Conservation (phyloP, 1,284 basidiomycete species). For the Wolfiporia cocos region DNA sequence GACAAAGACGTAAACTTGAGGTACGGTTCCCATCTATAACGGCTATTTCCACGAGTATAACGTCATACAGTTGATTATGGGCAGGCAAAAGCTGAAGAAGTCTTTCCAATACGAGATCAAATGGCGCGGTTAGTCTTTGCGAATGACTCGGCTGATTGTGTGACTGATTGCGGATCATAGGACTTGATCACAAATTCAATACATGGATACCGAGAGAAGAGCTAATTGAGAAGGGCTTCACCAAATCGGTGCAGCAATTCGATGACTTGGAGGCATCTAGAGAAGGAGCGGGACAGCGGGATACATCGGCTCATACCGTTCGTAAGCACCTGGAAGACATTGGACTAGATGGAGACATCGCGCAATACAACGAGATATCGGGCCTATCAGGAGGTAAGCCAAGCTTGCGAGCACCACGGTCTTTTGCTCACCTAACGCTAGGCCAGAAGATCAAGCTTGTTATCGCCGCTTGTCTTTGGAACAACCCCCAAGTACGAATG, state of each 20-base stretch:
- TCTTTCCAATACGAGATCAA: constrained; percentile 95
- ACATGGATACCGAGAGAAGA: constrained; percentile 93
- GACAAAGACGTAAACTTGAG: constrained; percentile 88
- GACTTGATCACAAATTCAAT: constrained; percentile 91
- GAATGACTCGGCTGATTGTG: neutral
- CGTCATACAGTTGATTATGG: constrained; percentile 71
- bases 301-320: constrained; percentile 76
- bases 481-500: constrained; percentile 77
- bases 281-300: constrained; percentile 86
- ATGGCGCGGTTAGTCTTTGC: constrained; percentile 58
- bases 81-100: constrained; percentile 98
- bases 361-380: constrained; percentile 94
- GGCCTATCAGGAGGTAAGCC: constrained; percentile 77
- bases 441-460: constrained; percentile 98
- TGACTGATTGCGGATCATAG: constrained; percentile 10
- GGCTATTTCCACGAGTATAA: constrained; percentile 5
- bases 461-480: constrained; percentile 93
- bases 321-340: constrained; percentile 92
- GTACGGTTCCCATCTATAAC: constrained; percentile 35
- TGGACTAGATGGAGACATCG: constrained; percentile 94
- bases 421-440: constrained; percentile 16
- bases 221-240: constrained; percentile 84
- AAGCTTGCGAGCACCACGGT: neutral
- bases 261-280: constrained; percentile 96
- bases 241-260: constrained; percentile 90